Conservation (phyloP, 2,329 filamentous ascomycete species). For the Aspergillus candidus region DNA sequence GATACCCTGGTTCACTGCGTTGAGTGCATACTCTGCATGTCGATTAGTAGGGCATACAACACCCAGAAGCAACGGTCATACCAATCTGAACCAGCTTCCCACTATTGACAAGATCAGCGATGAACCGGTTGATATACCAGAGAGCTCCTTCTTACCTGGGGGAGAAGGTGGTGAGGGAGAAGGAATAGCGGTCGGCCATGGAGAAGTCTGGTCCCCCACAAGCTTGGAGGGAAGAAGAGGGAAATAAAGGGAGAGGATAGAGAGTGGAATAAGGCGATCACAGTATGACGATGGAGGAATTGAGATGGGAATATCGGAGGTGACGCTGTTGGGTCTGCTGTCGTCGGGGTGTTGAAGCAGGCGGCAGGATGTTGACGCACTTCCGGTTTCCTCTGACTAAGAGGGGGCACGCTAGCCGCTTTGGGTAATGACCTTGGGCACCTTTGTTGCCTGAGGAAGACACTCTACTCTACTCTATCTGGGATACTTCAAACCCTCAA, state of each 20-base stretch:
- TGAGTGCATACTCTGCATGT: slow-evolving; percentile 85
- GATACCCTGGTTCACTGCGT: slow-evolving; percentile 98
- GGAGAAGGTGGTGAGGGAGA: slow-evolving; percentile 98
- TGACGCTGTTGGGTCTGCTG: slow-evolving; percentile 19
- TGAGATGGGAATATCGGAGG: slow-evolving; percentile 12
- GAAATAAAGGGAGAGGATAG: slow-evolving; percentile 5
- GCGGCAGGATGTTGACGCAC: slow-evolving; percentile 32
- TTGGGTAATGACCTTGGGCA: no score
- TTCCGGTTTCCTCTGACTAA: slow-evolving; percentile 9
- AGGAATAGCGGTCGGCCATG: slow-evolving; percentile 99
- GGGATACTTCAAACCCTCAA: no score
- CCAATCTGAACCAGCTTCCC: slow-evolving; percentile 99
- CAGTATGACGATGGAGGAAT: slow-evolving; percentile 12
- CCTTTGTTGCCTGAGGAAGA: no score
- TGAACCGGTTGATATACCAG: slow-evolving; percentile 9
- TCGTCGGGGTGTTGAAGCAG: slow-evolving; percentile 14
- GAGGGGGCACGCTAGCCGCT: no score
- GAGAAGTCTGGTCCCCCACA: slow-evolving; percentile 22
- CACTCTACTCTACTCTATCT: no score
- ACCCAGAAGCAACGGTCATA: slow-evolving; percentile 25
- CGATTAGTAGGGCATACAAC: slow-evolving; percentile 12
- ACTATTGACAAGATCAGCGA: slow-evolving; percentile 53
- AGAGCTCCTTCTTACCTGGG: slow-evolving; percentile 62
- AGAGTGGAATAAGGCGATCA: slow-evolving; percentile 11
- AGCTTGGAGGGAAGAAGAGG: slow-evolving; percentile 10